phyloP scores from a whole-genome alignment of 371 early-diverging fungal species.

The Lichtheimia hyalospora region DNA sequence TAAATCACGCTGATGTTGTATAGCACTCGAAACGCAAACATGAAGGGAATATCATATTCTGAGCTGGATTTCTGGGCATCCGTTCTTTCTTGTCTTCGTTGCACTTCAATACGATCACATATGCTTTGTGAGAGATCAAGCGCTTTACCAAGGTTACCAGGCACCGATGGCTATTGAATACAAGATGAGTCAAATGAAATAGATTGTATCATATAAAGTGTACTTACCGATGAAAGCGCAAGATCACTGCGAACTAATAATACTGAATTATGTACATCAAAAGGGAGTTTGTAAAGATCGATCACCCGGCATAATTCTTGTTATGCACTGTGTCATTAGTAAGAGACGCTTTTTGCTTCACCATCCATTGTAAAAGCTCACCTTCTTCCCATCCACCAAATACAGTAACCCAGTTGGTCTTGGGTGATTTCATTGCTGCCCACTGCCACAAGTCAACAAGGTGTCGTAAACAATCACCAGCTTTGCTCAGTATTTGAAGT shows the following conservation, averaged over 20 bases:
- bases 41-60: conserved; percentile 49
- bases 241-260: conserved; percentile 41
- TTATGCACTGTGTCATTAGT: not conserved
- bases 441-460: conserved; percentile 44
- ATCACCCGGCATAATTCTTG: conserved; percentile 32
- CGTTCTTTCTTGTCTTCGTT: conserved; percentile 36
- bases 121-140: conserved; percentile 42
- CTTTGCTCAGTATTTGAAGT: conserved; percentile 37
- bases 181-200: not conserved
- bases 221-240: conserved; percentile 41
- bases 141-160: conserved; percentile 48
- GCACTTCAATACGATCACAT: conserved; percentile 47
- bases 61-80: conserved; percentile 12
- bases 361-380: conserved; percentile 7
- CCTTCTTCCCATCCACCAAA: conserved; percentile 37
- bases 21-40: conserved; percentile 51
- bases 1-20: conserved; percentile 51
- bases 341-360: not conserved
- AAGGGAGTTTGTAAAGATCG: conserved; percentile 41
- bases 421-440: conserved; percentile 25
- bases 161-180: conserved; percentile 35
- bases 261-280: conserved; percentile 47
- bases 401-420: conserved; percentile 20
- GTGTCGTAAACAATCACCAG: conserved; percentile 41
- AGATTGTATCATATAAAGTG: not conserved